Conservation (phyloP, 2,329 filamentous ascomycete genomes). For the Colletotrichum liriopes region DNA sequence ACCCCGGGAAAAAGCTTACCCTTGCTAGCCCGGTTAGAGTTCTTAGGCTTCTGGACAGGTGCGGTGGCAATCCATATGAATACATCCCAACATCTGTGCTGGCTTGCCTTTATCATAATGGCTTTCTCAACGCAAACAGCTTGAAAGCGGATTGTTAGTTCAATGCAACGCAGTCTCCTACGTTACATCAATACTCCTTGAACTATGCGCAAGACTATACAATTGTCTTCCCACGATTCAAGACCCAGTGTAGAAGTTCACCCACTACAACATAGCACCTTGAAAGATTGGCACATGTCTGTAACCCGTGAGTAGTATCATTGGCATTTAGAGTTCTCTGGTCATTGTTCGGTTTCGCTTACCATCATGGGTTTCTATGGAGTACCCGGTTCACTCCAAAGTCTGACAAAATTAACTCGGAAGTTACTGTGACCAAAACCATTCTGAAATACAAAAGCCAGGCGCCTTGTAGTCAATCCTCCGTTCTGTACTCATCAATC, state of each 20-base stretch:
- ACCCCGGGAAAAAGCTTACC: neutral
- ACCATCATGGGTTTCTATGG: neutral
- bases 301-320: neutral
- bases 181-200: neutral
- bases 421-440: neutral
- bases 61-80: neutral
- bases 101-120: neutral
- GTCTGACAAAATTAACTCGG: slow-evolving; percentile 11
- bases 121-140: neutral
- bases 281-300: too few species aligned
- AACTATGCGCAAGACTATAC: too few species aligned
- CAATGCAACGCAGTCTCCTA: neutral
- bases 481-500: neutral
- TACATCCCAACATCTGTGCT: slow-evolving; percentile 21
- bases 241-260: neutral
- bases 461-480: slow-evolving; percentile 7
- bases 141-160: neutral
- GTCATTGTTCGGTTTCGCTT: neutral
- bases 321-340: slow-evolving; percentile 1
- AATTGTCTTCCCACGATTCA: too few species aligned
- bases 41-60: neutral
- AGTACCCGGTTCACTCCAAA: neutral
- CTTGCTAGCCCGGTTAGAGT: neutral
- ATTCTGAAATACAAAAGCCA: too few species aligned
- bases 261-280: neutral